phyloP scores from a whole-genome alignment of 2,329 filamentous ascomycete genomes.

The Monilinia polystroma region DNA sequence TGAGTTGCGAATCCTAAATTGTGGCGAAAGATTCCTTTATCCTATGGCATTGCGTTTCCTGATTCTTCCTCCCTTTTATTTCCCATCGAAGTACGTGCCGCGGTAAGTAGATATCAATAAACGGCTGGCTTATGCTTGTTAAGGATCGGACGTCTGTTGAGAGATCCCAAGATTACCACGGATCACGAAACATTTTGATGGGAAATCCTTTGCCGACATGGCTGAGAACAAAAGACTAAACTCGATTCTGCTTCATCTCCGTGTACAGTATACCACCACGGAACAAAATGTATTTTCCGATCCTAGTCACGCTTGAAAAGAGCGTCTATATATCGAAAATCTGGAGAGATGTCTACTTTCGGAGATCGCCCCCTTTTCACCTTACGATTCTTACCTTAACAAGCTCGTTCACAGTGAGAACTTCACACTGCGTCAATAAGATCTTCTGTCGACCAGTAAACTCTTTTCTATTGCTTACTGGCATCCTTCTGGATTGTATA shows the following conservation, averaged over 20 bases:
- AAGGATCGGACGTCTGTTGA: neutral
- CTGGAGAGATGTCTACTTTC: conserved; percentile 11
- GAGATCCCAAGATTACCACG: neutral
- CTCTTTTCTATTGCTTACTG: neutral
- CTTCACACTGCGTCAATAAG: neutral
- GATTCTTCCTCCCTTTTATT: neutral
- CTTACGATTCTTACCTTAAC: neutral
- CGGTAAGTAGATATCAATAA: neutral
- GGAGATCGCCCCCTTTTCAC: conserved; percentile 6
- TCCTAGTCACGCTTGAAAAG: neutral
- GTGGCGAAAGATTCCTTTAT: neutral
- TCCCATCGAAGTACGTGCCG: neutral
- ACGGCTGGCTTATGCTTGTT: neutral
- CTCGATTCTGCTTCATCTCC: conserved; percentile 9
- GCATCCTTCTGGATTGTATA: too few species aligned
- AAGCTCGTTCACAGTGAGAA: neutral
- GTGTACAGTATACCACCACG: neutral
- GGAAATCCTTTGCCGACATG: neutral
- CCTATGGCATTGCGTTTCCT: neutral
- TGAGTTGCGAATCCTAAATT: neutral
- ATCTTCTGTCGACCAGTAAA: neutral
- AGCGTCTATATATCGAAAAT: conserved; percentile 13
- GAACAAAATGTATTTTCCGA: conserved; percentile 16
- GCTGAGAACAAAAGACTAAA: neutral
- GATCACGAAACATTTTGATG: neutral